phyloP scores from a whole-genome alignment of 73 alveolate genomes.

The Uronychia binucleata region DNA sequence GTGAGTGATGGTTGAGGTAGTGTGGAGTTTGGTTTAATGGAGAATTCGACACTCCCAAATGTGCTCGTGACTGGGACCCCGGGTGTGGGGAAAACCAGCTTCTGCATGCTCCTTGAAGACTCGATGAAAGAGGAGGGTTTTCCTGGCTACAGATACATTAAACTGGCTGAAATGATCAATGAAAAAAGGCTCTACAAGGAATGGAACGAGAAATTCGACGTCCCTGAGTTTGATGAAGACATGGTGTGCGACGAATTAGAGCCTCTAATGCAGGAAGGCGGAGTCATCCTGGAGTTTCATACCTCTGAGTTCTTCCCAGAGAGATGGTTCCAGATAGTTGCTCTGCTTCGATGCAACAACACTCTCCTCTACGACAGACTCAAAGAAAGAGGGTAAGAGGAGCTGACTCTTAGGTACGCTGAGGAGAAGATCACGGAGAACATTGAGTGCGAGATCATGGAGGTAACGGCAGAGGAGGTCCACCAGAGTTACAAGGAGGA shows the following conservation, averaged over 20 bases:
- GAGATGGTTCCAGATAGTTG: constrained; percentile 92
- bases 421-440: constrained; percentile 96
- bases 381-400: constrained; percentile 80
- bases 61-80: constrained; percentile 98
- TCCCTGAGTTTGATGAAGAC: constrained; percentile 97
- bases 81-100: constrained; percentile 98
- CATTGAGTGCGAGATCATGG: constrained; percentile 97
- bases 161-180: constrained; percentile 86
- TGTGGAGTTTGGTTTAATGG: too few species aligned
- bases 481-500: constrained; percentile 80
- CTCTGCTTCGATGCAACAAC: constrained; percentile 90
- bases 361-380: constrained; percentile 95
- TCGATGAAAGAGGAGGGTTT: constrained; percentile 68
- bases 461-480: constrained; percentile 95
- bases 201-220: constrained; percentile 96
- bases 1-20: not conserved
- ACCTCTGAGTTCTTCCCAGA: constrained; percentile 96
- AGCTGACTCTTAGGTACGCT: constrained; percentile 50
- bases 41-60: constrained; percentile 73
- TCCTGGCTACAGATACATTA: constrained; percentile 84
- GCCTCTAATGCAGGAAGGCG: constrained; percentile 77
- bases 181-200: constrained; percentile 89
- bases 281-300: constrained; percentile 95
- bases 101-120: constrained; percentile 87
- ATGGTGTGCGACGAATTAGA: constrained; percentile 95